Conservation (phyloP, 75 land plant genomes). For the Isoetes taiwanensis region DNA sequence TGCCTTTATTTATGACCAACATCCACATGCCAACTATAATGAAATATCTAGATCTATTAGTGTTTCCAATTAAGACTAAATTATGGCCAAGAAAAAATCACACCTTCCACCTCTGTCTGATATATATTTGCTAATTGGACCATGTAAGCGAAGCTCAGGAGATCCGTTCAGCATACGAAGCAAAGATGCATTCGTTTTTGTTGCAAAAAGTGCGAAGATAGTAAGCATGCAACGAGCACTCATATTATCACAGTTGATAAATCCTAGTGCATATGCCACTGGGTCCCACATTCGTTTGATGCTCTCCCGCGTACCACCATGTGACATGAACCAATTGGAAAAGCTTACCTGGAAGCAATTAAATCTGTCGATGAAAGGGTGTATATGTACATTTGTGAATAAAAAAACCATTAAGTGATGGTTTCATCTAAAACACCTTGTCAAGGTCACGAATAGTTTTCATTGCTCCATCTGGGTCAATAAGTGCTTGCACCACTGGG, state of each 20-base stretch:
- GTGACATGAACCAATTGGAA: conserved; percentile 92
- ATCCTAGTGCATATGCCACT: conserved; percentile 97
- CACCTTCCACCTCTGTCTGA: conserved; percentile 85
- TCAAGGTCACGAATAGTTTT: conserved; percentile 60
- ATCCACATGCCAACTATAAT: background rate
- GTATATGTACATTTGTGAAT: too few species aligned
- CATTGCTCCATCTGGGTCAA: conserved; percentile 96
- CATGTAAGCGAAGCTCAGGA: conserved; percentile 83
- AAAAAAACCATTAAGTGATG: background rate
- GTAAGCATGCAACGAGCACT: conserved; percentile 99
- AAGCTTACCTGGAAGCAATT: conserved; percentile 60
- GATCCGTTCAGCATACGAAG: conserved; percentile 97
- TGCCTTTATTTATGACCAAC: background rate
- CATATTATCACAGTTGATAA: conserved; percentile 93
- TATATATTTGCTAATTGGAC: conserved; percentile 80
- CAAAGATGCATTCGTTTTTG: conserved; percentile 90
- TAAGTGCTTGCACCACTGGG: conserved; percentile 81
- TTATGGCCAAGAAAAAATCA: too few species aligned
- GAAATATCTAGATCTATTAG: background rate
- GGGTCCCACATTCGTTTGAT: conserved; percentile 99
- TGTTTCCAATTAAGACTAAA: background rate
- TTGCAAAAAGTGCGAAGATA: conserved; percentile 87
- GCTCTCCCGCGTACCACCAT: conserved; percentile 84
- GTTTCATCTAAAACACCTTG: conserved; percentile 48
- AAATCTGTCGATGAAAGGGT: background rate